Base-by-base conservation (phyloP, 495 filamentous ascomycete genomes). In the Aspergillus hancockii region DNA sequence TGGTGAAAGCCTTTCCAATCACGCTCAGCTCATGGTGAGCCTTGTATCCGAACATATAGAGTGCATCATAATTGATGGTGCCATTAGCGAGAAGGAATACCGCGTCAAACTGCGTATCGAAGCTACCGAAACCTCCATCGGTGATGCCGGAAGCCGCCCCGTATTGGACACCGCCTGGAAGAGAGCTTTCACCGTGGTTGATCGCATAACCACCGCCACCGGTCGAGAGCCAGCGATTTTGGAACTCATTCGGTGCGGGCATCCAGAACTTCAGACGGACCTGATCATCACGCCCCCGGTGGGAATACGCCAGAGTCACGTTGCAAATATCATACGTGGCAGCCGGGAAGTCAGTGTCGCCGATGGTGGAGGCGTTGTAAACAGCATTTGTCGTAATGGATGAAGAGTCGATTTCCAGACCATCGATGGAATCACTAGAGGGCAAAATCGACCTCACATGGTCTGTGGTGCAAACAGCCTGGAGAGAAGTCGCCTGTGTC, bases 81-180 rank as follows among this genome's bases (percentile, higher is more conserved):
- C 77, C 75, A 52, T 80, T 78, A 16, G 69, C 69, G 5, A 72
- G 34, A 19, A 79, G 73, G 31, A 78, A 67, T 0, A 68, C 72
- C 1, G 43, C 43, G 55, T 75, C 67, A 4, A 69, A 65, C 0
- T 74, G 41, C 3, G 66, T 75, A 16, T 58, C 55, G 63, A 80
- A 81, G 59, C 67, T 67, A 14, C 79, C 79, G 59, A 81, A 80
- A 0, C 80, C 78, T 43, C 75, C 79, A 58, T 81, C 79, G 1
- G 79, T 82, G 9, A 66, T 57, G 5, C 77, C 79, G 12, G 73
- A 64, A 0, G 72, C 80, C 8, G 75, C 78, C 14, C 76, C 79
- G 57, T 77, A 77, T 12, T 74, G 71, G 30, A 82, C 61, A 3
- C 77, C 79, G 0, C 58, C 68, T 6, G 74, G 67, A 25, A 79